Evolutionary conservation across 2,329 filamentous ascomycete genomes (phyloP), one percentile per base, ranked within the genome.

Genomic region (Truncatella angustata): DNA sequence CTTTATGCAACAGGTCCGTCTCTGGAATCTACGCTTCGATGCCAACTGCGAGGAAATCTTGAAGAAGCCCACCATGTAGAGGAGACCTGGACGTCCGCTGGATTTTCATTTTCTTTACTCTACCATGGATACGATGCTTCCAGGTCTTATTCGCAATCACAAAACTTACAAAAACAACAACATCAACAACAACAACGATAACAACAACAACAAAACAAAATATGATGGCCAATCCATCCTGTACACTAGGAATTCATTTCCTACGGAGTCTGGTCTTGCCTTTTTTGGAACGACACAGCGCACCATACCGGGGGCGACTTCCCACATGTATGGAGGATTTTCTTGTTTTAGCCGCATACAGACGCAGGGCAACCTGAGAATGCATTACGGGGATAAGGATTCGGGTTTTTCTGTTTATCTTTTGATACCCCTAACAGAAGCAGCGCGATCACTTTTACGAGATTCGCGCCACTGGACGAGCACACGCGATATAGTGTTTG

Each of bases 31-130:
- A 73, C 88, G 93, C 43, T 99, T 97, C 71, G 91, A 97, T 65
- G 90, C 90, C 70, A 97, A 97, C 78, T 96, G 91, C 73, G 90
- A 96, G 64, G 89, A 93, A 24, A 93, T 97, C 61, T 77, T 97
- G 55, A 74, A 73, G 60, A 76, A 79, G 63, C 84, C 84, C 36
- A 78, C 77, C 60, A 70, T 75, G 64, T 86, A 80, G 65, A 65
- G 51, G 30, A 35, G 23, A n/a, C 42, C 40, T 11, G 18, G 51
- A 30, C 4, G 37, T 28, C 9, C 18, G 18, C 9, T 23, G 23
- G 23, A 9, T 23, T 49, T 49, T 53, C 40, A 23, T 36, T 53
- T 5, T 53, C 37, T 49, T 32, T 40, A 39, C 49, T 4, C 32
- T 42, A n/a, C 18, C 43, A 28, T 36, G 44, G 21, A 18, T 26